Evolutionary conservation across 139 green algal species (phyloP).

Genomic region (Yamagishiella unicocca): DNA sequence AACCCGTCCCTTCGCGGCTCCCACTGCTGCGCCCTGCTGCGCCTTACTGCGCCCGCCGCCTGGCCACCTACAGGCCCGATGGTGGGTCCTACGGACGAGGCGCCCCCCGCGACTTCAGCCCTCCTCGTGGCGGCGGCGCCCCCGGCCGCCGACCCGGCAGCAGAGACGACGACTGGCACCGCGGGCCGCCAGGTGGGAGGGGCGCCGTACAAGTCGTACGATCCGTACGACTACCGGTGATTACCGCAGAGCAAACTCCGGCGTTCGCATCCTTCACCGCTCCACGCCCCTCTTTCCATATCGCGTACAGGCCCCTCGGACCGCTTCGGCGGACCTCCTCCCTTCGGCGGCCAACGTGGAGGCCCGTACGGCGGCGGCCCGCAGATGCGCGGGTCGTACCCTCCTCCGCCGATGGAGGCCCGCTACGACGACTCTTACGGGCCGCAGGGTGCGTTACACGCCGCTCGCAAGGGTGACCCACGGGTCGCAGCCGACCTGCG

Average conservation of each 20-base stretch:
- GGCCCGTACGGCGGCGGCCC: not conserved
- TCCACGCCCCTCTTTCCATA: too few species aligned
- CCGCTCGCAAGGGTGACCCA: too few species aligned
- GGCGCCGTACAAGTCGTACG: not conserved
- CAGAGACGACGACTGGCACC: slow-evolving; percentile 34
- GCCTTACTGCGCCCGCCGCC: too few species aligned
- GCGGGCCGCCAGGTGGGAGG: slow-evolving; percentile 1
- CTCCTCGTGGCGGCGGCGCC: not conserved
- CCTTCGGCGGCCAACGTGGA: not conserved
- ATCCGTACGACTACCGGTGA: too few species aligned
- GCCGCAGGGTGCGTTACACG: not conserved
- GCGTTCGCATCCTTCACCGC: too few species aligned
- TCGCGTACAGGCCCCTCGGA: slow-evolving; percentile 10
- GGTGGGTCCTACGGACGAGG: not conserved
- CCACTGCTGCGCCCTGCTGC: too few species aligned
- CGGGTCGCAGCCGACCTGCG: too few species aligned
- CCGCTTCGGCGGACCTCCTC: slow-evolving; percentile 3
- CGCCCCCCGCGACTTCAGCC: not conserved
- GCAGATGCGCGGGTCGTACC: not conserved
- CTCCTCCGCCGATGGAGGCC: not conserved
- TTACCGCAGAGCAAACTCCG: too few species aligned
- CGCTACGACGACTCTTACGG: slow-evolving; percentile 27
- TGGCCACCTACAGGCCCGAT: not conserved
- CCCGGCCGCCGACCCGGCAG: not conserved
- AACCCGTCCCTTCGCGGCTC: too few species aligned